phyloP scores from a whole-genome alignment of 1,139 yeast genomes.

The Diutina ranongensis region DNA sequence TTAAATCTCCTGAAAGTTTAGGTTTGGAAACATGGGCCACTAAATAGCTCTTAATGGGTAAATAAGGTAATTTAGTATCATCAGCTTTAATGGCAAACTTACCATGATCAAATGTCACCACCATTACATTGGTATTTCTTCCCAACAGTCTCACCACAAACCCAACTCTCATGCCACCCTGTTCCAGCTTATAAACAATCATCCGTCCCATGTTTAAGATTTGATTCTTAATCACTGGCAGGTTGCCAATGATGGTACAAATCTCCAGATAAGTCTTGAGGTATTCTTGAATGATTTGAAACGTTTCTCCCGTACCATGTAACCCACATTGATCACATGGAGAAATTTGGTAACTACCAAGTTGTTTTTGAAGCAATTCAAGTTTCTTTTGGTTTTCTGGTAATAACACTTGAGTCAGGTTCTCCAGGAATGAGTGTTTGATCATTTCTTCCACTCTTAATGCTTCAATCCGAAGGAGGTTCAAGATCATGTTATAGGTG shows the following conservation, averaged over 20 bases:
- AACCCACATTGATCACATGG: constrained; percentile 25
- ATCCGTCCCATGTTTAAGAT: constrained; percentile 49
- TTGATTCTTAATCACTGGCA: constrained; percentile 31
- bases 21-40: constrained; percentile 19
- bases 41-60: constrained; percentile 26
- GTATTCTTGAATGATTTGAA: constrained; percentile 34
- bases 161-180: constrained; percentile 37
- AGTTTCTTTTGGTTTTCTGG: constrained; percentile 78
- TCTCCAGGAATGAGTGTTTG: constrained; percentile 89
- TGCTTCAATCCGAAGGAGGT: constrained; percentile 85
- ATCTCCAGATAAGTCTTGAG: constrained; percentile 32
- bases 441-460: constrained; percentile 94
- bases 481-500: constrained; percentile 92
- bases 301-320: constrained; percentile 32
- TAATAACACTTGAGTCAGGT: constrained; percentile 69
- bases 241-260: constrained; percentile 33
- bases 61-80: constrained; percentile 36
- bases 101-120: constrained; percentile 38
- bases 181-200: constrained; percentile 42
- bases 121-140: constrained; percentile 18
- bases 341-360: constrained; percentile 20
- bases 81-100: constrained; percentile 19
- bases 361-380: constrained; percentile 35
- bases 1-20: constrained; percentile 21
- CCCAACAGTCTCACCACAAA: constrained; percentile 34